phyloP scores from a whole-genome alignment of 1,284 basidiomycete species.

The Ceratobasidium sp. region DNA sequence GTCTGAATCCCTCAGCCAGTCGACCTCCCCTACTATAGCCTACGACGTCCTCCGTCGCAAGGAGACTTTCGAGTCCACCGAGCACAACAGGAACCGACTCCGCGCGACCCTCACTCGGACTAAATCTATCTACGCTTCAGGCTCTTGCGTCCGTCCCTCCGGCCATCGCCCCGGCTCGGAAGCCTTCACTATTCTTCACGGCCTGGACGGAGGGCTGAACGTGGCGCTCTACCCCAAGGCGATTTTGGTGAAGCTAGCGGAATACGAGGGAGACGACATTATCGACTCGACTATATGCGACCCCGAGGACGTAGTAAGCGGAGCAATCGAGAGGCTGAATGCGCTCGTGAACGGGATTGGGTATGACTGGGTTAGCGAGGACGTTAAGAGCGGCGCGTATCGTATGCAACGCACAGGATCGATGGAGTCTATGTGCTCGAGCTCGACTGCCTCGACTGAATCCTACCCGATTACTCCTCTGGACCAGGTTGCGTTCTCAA shows the following conservation, averaged over 20 bases:
- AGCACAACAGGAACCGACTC: background rate
- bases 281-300: background rate
- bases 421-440: too few species aligned
- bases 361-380: background rate
- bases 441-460: too few species aligned
- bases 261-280: background rate
- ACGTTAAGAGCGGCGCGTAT: too few species aligned
- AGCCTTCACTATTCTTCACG: background rate
- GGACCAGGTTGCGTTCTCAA: background rate
- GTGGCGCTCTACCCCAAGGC: constrained; percentile 1
- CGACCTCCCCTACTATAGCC: background rate
- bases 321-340: constrained; percentile 3
- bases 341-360: background rate
- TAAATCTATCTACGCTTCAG: background rate
- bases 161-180: background rate
- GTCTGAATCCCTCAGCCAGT: too few species aligned
- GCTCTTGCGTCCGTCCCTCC: background rate
- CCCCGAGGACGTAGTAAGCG: background rate
- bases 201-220: background rate
- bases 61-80: background rate
- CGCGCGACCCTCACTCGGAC: background rate
- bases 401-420: too few species aligned
- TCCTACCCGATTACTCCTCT: background rate
- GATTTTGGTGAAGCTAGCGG: background rate
- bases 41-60: background rate